A percentile compares a stretch with the other conserved stretches of the same genome.
These are phyloP conservation scores for Umbelopsis sp. DNA, from an alignment of 371 early-diverging fungal species.

Conservation along the genomic window DNA sequence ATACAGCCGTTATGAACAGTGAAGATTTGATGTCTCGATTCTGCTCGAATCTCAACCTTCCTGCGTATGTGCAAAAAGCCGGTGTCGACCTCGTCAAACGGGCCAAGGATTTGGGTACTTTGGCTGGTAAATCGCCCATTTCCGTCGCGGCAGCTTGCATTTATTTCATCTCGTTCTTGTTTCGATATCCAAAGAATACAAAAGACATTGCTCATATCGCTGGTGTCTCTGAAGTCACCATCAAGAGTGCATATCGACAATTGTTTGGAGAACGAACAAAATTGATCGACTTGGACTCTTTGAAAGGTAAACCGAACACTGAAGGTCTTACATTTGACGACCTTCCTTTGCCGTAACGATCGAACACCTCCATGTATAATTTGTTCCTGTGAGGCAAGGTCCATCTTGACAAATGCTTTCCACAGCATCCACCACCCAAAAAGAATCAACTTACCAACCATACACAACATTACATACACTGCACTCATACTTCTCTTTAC, in stretches of 20 bases:
- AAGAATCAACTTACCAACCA: background rate
- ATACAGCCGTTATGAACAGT: slow-evolving; percentile 69
- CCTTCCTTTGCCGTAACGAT: slow-evolving; percentile 65
- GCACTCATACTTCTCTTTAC: too few relatives aligned
- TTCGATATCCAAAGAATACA: slow-evolving; percentile 65
- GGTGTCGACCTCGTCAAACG: slow-evolving; percentile 73
- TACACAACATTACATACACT: too few relatives aligned
- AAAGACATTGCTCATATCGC: slow-evolving; percentile 82
- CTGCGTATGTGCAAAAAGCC: slow-evolving; percentile 73
- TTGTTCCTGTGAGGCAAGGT: background rate
- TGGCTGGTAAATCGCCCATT: slow-evolving; percentile 91
- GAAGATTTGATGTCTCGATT: slow-evolving; percentile 88
- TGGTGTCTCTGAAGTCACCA: slow-evolving; percentile 91
- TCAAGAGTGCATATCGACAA: slow-evolving; percentile 83
- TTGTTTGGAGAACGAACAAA: slow-evolving; percentile 65
- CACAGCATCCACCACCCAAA: background rate
- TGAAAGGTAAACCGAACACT: slow-evolving; percentile 45
- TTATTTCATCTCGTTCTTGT: slow-evolving; percentile 81
- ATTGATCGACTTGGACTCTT: slow-evolving; percentile 58
- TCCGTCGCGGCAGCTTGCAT: slow-evolving; percentile 93
- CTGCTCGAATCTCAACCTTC: slow-evolving; percentile 79
- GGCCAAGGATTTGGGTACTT: slow-evolving; percentile 77
- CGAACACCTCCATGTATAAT: slow-evolving; percentile 20
- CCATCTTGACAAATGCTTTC: background rate
- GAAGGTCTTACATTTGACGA: slow-evolving; percentile 50